Evolutionary conservation across 2,329 filamentous ascomycete genomes (phyloP), one percentile per base, ranked within the genome.

Genomic region (Epichloe uncinata): DNA sequence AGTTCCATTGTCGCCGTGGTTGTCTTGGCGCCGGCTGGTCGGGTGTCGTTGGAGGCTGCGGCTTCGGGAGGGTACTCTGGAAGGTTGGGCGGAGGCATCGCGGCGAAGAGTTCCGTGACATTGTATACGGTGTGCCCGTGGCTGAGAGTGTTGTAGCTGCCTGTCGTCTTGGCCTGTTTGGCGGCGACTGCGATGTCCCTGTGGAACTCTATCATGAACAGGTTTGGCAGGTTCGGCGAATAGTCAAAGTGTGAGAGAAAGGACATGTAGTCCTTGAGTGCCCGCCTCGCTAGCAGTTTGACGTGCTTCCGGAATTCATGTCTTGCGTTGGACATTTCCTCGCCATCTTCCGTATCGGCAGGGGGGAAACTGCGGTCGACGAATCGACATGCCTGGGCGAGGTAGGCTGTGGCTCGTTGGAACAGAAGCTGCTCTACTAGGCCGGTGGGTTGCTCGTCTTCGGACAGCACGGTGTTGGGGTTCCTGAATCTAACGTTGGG

Each of bases 221-320:
- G 8, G 6, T 6, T 22, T 15, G 83, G 77, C 41, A 86, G 65
- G 45, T 85, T 78, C 0, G 86, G 85, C 0, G 87, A 85, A 65
- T 93, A 93, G 58, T 93, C 84, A 54, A 93, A 82, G 52, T 81
- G 73, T 1, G 80, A 79, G 38, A 94, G 69, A 60, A 87, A 93
- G 20, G 77, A 71, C 57, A 82, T 71, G 61, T 85, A 89, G 66
- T 93, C 87, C 52, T 82, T 77, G 20, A 93, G 67, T 1, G 87
- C 86, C 50, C 82, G 77, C 64, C 87, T 90, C 3, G 87, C 87
- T 64, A 84, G 82, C 1, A 75, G 73, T 57, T 86, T 85, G 56
- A 91, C 82, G 26, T 76, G 67, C 63, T 85, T 88, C 42, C 84
- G 76, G 7, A 55, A 50, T 12, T 66, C 63, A 15, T 48, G 47